Percentiles rank a stretch among this genome's conserved stretches.
These are phyloP conservation scores for Amanita muscaria DNA, from an alignment of 768 basidiomycete genomes.

Conservation along the genomic window DNA sequence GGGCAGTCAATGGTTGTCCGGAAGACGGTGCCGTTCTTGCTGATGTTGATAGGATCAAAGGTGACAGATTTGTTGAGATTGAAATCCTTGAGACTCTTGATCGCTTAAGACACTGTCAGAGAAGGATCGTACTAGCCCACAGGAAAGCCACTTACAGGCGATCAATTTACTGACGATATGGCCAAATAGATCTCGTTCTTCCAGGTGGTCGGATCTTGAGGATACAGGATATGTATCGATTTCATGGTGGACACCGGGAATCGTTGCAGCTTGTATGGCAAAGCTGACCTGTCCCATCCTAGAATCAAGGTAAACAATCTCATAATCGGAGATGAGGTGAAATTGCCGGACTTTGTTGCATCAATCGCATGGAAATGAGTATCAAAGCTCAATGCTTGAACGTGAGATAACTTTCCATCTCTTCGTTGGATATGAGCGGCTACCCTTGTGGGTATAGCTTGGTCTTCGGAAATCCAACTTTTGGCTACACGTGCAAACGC, in stretches of 20 bases:
- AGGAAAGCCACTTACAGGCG: too few relatives aligned
- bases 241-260: conserved; percentile 15
- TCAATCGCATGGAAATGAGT: conserved; percentile 28
- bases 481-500: conserved; percentile 35
- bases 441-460: conserved; percentile 28
- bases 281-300: conserved; percentile 11
- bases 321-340: conserved; percentile 24
- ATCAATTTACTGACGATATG: background rate
- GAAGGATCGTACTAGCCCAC: too few relatives aligned
- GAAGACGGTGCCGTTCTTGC: conserved; percentile 24
- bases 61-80: conserved; percentile 20
- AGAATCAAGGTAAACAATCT: background rate
- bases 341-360: conserved; percentile 20
- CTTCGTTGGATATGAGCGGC: conserved; percentile 22
- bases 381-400: conserved; percentile 33
- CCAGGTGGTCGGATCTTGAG: background rate
- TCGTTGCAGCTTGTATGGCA: conserved; percentile 15
- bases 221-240: conserved; percentile 12
- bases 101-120: conserved; percentile 9
- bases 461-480: conserved; percentile 33
- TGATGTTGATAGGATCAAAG: conserved; percentile 15
- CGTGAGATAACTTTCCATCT: conserved; percentile 25
- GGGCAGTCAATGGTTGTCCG: conserved; percentile 21
- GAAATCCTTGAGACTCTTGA: conserved; percentile 22
- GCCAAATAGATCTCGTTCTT: too few relatives aligned